Evolutionary conservation across 805 yeast species (phyloP).

Genomic region (Wickerhamiella siamensis): DNA sequence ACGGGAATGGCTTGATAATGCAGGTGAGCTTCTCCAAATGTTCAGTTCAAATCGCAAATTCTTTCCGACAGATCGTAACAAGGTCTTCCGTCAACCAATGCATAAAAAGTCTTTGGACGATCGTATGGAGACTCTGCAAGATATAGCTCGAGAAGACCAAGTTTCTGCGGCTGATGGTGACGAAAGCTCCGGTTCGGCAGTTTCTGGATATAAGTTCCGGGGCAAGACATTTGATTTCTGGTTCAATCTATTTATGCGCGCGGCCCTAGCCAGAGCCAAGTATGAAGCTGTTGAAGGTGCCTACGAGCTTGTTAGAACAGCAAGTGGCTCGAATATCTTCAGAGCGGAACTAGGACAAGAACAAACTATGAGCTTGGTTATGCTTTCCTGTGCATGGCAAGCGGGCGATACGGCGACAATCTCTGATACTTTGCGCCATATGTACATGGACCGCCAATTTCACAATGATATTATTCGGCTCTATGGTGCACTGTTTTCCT

Average conservation of each 20-base stretch:
- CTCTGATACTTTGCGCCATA: slow-evolving; percentile 43
- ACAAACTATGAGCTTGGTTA: slow-evolving; percentile 46
- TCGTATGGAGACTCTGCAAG: slow-evolving; percentile 20
- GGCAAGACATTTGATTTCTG: slow-evolving; percentile 68
- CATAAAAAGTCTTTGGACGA: slow-evolving; percentile 23
- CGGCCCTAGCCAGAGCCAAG: slow-evolving; percentile 52
- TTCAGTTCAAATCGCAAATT: slow-evolving; percentile 66
- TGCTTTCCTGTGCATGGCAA: slow-evolving; percentile 39
- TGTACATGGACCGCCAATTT: slow-evolving; percentile 61
- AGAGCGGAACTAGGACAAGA: slow-evolving; percentile 47
- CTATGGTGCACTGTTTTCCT: slow-evolving; percentile 50
- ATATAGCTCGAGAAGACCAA: slow-evolving; percentile 18
- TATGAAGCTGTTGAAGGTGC: slow-evolving; percentile 51
- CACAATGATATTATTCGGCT: slow-evolving; percentile 51
- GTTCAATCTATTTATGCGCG: slow-evolving; percentile 74
- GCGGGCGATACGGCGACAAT: slow-evolving; percentile 40
- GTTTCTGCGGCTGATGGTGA: slow-evolving; percentile 1
- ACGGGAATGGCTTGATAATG: slow-evolving; percentile 69
- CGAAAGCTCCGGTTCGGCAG: not conserved
- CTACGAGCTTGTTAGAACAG: slow-evolving; percentile 52
- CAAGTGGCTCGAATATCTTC: slow-evolving; percentile 68
- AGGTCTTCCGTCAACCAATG: slow-evolving; percentile 18
- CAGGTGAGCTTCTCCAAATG: slow-evolving; percentile 68
- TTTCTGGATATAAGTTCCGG: slow-evolving; percentile 36
- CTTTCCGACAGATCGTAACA: slow-evolving; percentile 61